Percentiles rank a stretch among this genome's conserved stretches.
These are phyloP conservation scores for Plasmodium billcollinsi DNA, from an alignment of 169 alveolate genomes.

Conservation along the genomic window DNA sequence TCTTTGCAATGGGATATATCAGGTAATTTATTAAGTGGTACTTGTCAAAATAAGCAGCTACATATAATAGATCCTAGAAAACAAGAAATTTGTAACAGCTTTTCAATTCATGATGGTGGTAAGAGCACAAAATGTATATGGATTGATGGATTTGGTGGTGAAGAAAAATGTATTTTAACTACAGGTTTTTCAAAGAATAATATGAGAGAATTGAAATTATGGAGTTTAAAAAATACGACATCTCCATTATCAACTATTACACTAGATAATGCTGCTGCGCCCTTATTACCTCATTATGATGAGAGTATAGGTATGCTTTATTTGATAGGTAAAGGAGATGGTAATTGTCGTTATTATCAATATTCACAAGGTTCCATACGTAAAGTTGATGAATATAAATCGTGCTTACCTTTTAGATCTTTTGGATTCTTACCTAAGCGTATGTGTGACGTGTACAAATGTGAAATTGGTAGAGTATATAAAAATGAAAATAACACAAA, in stretches of 20 bases:
- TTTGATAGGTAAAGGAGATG: constrained; percentile 86
- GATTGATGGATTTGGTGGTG: constrained; percentile 84
- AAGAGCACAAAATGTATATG: constrained; percentile 80
- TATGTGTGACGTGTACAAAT: constrained; percentile 83
- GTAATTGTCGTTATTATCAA: constrained; percentile 84
- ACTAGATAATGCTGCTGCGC: constrained; percentile 84
- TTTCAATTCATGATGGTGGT: constrained; percentile 81
- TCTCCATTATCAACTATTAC: constrained; percentile 76
- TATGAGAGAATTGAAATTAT: constrained; percentile 82
- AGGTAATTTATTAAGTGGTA: constrained; percentile 69
- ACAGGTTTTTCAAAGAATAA: constrained; percentile 86
- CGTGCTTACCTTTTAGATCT: constrained; percentile 82
- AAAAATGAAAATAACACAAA: constrained; percentile 79
- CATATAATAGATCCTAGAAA: constrained; percentile 84
- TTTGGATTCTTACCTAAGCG: constrained; percentile 83
- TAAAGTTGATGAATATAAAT: constrained; percentile 83
- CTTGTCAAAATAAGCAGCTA: constrained; percentile 23
- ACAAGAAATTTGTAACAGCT: constrained; percentile 69
- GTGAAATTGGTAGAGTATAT: constrained; percentile 85
- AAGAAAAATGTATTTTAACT: constrained; percentile 78
- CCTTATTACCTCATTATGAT: constrained; percentile 86
- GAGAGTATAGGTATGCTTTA: constrained; percentile 81
- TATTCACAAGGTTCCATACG: constrained; percentile 78
- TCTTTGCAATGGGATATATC: constrained; percentile 80
- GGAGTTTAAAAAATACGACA: constrained; percentile 82